Percentiles rank a stretch among this genome's conserved stretches.
Conservation (phyloP, 371 early-diverging fungal genomes). For the Lichtheimia hyalospora region DNA sequence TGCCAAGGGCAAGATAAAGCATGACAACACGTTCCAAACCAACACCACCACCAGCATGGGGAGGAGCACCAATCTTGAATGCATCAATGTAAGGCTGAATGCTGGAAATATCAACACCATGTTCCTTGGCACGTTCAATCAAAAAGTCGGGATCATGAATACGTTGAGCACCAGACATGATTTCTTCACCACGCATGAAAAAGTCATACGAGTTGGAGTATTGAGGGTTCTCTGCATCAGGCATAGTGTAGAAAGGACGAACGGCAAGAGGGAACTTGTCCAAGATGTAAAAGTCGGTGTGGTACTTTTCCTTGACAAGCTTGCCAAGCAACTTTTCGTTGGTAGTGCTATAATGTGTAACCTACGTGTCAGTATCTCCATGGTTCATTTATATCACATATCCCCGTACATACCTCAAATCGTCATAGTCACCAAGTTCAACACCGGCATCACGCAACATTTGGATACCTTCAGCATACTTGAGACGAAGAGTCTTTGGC, state of each 20-base stretch:
- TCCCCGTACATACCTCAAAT: constrained; percentile 59
- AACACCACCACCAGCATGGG: constrained; percentile 99
- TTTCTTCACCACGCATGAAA: constrained; percentile 99
- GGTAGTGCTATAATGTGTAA: constrained; percentile 62
- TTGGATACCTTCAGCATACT: constrained; percentile 91
- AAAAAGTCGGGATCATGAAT: constrained; percentile 92
- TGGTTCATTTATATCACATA: not conserved
- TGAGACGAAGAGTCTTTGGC: constrained; percentile 86
- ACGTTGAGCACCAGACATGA: constrained; percentile 99
- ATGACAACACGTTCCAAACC: constrained; percentile 99
- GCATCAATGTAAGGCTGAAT: constrained; percentile 96
- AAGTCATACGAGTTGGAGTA: constrained; percentile 99
- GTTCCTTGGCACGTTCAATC: constrained; percentile 78
- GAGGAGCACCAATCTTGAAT: constrained; percentile 98
- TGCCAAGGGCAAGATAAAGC: constrained; percentile 94
- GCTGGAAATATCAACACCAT: constrained; percentile 82
- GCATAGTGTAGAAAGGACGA: constrained; percentile 99
- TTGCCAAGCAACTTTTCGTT: constrained; percentile 93
- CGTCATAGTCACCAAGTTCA: constrained; percentile 93
- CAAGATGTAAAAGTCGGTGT: constrained; percentile 98
- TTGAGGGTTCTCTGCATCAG: constrained; percentile 82
- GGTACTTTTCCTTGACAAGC: constrained; percentile 93
- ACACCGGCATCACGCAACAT: constrained; percentile 92
- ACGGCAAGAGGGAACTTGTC: constrained; percentile 98
- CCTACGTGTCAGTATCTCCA: constrained; percentile 8